Percentiles rank a stretch among this genome's conserved stretches.
These are phyloP conservation scores for Lotmaria passim DNA, from an alignment of 208 protist genomes.

Conservation along the genomic window DNA sequence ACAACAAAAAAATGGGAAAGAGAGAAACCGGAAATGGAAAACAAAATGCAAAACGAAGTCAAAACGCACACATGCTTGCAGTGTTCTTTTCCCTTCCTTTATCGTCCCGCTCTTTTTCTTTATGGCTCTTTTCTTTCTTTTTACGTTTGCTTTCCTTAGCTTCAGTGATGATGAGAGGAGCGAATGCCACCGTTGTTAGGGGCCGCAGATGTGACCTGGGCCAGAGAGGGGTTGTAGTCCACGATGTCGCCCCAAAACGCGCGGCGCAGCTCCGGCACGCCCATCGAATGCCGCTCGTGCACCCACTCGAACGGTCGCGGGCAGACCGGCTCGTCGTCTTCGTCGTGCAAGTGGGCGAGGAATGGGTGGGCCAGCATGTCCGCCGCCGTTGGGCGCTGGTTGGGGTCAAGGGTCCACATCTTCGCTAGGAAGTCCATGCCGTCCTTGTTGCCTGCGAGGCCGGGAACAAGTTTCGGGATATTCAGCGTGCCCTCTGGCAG, in stretches of 20 bases:
- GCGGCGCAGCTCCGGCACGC: conserved; percentile 59
- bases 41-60: neutral
- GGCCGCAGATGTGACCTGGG: conserved; percentile 1
- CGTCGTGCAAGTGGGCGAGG: conserved; percentile 82
- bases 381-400: conserved; percentile 73
- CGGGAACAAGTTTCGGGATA: conserved; percentile 73
- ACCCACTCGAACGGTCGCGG: conserved; percentile 67
- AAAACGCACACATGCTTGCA: neutral
- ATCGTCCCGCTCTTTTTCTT: neutral
- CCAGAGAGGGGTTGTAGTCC: conserved; percentile 75
- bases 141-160: conserved; percentile 3
- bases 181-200: neutral
- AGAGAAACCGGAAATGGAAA: neutral
- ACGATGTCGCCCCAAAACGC: conserved; percentile 92
- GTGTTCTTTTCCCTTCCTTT: no score
- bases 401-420: conserved; percentile 82
- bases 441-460: conserved; percentile 59
- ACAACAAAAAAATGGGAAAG: neutral
- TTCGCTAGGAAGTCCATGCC: conserved; percentile 83
- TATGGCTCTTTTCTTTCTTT: neutral
- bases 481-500: conserved; percentile 73
- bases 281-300: conserved; percentile 80
- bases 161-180: conserved; percentile 22
- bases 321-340: conserved; percentile 81
- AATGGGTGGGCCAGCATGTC: conserved; percentile 87